Conservation (phyloP, 2,329 filamentous ascomycete genomes). For the Verticillium isaacii region DNA sequence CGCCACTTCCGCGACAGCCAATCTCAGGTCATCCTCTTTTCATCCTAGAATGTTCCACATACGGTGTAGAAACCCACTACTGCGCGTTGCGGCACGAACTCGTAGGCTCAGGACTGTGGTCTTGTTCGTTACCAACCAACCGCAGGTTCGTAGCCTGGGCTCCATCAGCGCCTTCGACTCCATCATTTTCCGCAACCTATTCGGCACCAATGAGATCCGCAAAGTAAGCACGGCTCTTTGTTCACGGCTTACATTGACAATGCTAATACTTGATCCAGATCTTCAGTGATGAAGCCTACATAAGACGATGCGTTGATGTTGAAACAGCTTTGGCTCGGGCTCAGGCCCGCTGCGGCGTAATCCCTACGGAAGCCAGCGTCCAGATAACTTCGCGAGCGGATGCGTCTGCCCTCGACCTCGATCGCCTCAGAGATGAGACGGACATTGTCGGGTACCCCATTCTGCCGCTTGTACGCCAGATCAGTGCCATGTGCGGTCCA, state of each 20-base stretch:
- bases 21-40: no score
- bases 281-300: conserved; percentile 45
- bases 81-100: neutral
- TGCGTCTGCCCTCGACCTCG: conserved; percentile 14
- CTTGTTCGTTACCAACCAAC: neutral
- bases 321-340: conserved; percentile 47
- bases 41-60: no score
- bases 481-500: conserved; percentile 30
- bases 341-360: conserved; percentile 40
- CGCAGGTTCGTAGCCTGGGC: neutral
- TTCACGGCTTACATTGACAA: neutral
- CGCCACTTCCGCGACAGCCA: no score
- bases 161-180: conserved; percentile 35
- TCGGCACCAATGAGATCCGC: conserved; percentile 46
- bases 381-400: conserved; percentile 28
- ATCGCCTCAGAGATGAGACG: conserved; percentile 37
- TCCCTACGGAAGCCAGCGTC: conserved; percentile 31
- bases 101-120: neutral
- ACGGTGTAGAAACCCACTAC: no score
- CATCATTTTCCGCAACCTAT: conserved; percentile 43
- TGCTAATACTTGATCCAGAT: conserved; percentile 15
- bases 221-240: conserved; percentile 21
- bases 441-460: conserved; percentile 53
- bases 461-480: conserved; percentile 43
- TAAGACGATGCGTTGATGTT: conserved; percentile 41